Base-by-base conservation (phyloP, 805 yeast species). In the Metschnikowia cerradonensis region DNA sequence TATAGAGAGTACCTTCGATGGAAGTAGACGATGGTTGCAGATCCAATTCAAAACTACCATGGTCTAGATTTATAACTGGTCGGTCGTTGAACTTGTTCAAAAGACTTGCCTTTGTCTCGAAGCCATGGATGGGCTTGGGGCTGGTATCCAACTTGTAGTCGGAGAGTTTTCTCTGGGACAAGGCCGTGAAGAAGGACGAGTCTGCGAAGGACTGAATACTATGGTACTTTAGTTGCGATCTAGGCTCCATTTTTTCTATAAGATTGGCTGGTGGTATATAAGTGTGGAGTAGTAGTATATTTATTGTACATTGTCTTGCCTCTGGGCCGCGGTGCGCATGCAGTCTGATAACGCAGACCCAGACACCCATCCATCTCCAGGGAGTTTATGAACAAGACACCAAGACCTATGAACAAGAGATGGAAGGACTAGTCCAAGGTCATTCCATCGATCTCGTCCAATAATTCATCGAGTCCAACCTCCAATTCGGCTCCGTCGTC, bases 361-460 rank as follows among this genome's bases (percentile, higher is more conserved):
- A 26, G 10, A n/a, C 41, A 8, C 13, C 13, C 11, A 13, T 20
- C 5, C 39, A n/a, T 34, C 36, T 10, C 14, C 20, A 35, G 19
- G 15, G 38, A 35, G 5, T 11, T 34, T 15, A 26, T 26, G 30
- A 17, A 15, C 22, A 35, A 35, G 38, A 19, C 20, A 35, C 14
- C 3, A 19, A 19, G 10, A 34, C 10, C 30, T 26, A 26, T 26
- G 30, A 26, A 8, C 11, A 10, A 26, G 30, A 26, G 11, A 5
- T 26, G 4, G 8, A 8, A 26, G 30, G 3, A 22, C 57, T 81
- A 89, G 38, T 85, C 90, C 67, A 91, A 76, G 30, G 88, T 88
- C 96, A 91, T 86, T 52, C 88, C 97, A 60, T 90, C 97, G 62
- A 94, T 77, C 67, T 94, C 99, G 61, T 94, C 98, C 71, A 94